A percentile compares a stretch with the other conserved stretches of the same genome.
These are phyloP conservation scores for Petunia axillaris DNA, from an alignment of 257 asterid species.

Conservation along the genomic window DNA sequence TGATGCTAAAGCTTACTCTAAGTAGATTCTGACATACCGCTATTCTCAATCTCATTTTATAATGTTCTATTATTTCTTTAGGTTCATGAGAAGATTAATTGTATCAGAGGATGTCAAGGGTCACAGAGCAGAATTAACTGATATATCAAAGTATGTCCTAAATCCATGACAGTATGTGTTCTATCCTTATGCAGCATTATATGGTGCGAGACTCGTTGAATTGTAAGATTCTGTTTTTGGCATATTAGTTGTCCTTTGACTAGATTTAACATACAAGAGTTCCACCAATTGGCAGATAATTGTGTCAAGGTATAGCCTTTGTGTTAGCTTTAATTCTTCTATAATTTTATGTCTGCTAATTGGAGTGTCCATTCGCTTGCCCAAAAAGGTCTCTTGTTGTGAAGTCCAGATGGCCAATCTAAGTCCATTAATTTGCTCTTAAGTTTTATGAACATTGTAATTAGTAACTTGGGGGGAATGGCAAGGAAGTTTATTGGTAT, in stretches of 20 bases:
- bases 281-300: not conserved
- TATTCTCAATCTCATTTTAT: not conserved
- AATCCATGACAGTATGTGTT: not conserved
- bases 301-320: not conserved
- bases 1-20: no score
- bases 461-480: not conserved
- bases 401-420: slow-evolving; percentile 10
- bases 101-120: slow-evolving; percentile 40
- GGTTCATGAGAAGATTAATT: slow-evolving; percentile 67
- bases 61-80: slow-evolving; percentile 31
- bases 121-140: slow-evolving; percentile 46
- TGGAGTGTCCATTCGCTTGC: not conserved
- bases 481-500: not conserved
- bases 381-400: not conserved
- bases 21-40: no score
- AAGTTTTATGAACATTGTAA: not conserved
- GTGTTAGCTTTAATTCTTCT: not conserved
- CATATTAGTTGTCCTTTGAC: slow-evolving; percentile 10
- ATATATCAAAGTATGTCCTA: slow-evolving; percentile 55
- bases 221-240: slow-evolving; percentile 10
- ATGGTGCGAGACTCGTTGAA: not conserved
- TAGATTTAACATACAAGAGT: not conserved
- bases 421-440: slow-evolving; percentile 19
- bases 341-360: not conserved
- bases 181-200: not conserved